phyloP scores from a whole-genome alignment of 2,329 filamentous ascomycete genomes.

The Diaporthe batatas region DNA sequence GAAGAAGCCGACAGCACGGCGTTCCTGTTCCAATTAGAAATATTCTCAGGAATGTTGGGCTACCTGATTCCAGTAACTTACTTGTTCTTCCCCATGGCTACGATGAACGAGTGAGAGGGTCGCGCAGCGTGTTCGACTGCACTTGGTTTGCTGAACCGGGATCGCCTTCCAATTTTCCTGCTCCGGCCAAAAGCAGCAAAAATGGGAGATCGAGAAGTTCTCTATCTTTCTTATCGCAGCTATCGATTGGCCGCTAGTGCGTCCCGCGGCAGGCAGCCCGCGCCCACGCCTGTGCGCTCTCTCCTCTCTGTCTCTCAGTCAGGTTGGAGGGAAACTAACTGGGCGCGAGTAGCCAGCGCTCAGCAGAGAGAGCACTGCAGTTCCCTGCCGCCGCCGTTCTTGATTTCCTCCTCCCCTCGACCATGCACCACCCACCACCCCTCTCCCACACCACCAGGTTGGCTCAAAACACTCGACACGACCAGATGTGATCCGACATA shows the following conservation, averaged over 20 bases:
- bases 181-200: slow-evolving; percentile 23
- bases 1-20: slow-evolving; percentile 58
- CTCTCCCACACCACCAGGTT: slow-evolving; percentile 31
- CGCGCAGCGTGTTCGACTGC: slow-evolving; percentile 10
- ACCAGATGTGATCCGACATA: slow-evolving; percentile 39
- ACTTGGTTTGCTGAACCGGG: slow-evolving; percentile 9
- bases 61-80: not conserved
- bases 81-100: slow-evolving; percentile 41
- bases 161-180: slow-evolving; percentile 27
- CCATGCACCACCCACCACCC: slow-evolving; percentile 26
- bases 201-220: slow-evolving; percentile 23
- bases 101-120: not conserved
- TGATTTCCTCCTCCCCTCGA: slow-evolving; percentile 34
- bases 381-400: slow-evolving; percentile 14
- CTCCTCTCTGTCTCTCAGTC: slow-evolving; percentile 18
- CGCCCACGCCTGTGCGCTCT: slow-evolving; percentile 16
- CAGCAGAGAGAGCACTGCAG: slow-evolving; percentile 15
- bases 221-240: slow-evolving; percentile 21
- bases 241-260: slow-evolving; percentile 38
- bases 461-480: slow-evolving; percentile 20
- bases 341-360: slow-evolving; percentile 15
- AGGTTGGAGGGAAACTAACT: slow-evolving; percentile 20
- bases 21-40: slow-evolving; percentile 51
- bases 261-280: slow-evolving; percentile 31
- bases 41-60: not conserved